phyloP scores from a whole-genome alignment of 164 flowering plant genomes.

The Cinnamomum micranthum region DNA sequence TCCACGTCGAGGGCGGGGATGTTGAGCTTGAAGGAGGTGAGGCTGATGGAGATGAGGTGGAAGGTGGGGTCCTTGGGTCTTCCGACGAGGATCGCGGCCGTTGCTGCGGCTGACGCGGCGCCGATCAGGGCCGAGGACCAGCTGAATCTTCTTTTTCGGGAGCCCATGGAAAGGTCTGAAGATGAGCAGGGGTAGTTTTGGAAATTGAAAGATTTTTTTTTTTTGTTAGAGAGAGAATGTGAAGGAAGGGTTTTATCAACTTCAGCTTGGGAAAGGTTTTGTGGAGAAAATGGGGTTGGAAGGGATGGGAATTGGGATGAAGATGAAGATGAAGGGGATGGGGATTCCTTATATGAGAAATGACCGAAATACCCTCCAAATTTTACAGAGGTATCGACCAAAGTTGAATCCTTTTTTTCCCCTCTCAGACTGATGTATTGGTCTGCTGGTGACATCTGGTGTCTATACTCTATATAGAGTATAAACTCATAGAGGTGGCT shows the following conservation, averaged over 20 bases:
- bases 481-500: too few relatives aligned
- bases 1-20: slow-evolving; percentile 67
- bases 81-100: slow-evolving; percentile 33
- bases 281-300: too few relatives aligned
- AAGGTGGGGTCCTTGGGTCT: slow-evolving; percentile 75
- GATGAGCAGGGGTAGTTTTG: not conserved
- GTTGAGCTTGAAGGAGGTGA: slow-evolving; percentile 62
- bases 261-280: too few relatives aligned
- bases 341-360: too few relatives aligned
- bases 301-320: too few relatives aligned
- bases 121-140: slow-evolving; percentile 42
- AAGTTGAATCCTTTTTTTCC: too few relatives aligned
- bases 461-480: too few relatives aligned
- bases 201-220: not conserved
- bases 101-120: slow-evolving; percentile 52
- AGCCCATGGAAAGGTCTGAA: not conserved
- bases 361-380: too few relatives aligned
- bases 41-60: slow-evolving; percentile 59
- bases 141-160: slow-evolving; percentile 1
- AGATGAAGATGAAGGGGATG: too few relatives aligned
- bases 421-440: too few relatives aligned
- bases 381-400: too few relatives aligned
- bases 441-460: too few relatives aligned
- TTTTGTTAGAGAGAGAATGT: not conserved
- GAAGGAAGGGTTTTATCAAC: not conserved